Percentiles rank a stretch among this genome's conserved stretches.
Conservation (phyloP, 805 yeast genomes). For the Wickerhamomyces silvicola region DNA sequence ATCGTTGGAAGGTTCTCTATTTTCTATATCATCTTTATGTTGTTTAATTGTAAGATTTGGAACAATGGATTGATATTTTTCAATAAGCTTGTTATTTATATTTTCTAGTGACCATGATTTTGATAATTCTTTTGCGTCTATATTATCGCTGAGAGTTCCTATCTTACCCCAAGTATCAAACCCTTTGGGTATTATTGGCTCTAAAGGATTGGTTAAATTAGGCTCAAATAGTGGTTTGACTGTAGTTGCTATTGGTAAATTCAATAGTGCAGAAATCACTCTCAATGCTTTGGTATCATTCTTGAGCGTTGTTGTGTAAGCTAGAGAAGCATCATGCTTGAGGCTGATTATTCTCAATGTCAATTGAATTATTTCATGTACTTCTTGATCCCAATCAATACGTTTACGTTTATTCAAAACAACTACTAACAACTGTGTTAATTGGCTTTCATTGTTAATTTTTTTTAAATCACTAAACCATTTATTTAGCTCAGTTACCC, state of each 20-base stretch:
- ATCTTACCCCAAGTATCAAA: slow-evolving; percentile 51
- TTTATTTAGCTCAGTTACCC: not conserved
- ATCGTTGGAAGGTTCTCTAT: not conserved
- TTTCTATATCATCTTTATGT: no score
- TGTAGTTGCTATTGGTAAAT: slow-evolving; percentile 3
- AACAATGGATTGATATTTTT: slow-evolving; percentile 14
- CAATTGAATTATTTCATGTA: slow-evolving; percentile 29
- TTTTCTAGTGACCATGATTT: slow-evolving; percentile 23
- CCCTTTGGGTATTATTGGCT: slow-evolving; percentile 37
- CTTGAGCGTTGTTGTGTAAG: slow-evolving; percentile 5
- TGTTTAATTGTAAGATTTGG: slow-evolving; percentile 2
- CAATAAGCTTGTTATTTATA: slow-evolving; percentile 12
- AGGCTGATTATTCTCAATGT: slow-evolving; percentile 18
- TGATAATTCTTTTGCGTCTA: slow-evolving; percentile 22
- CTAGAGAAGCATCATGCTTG: slow-evolving; percentile 5
- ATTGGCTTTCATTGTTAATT: not conserved
- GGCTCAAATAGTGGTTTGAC: slow-evolving; percentile 2
- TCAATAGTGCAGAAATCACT: slow-evolving; percentile 5
- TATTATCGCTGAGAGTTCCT: slow-evolving; percentile 27
- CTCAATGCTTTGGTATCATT: slow-evolving; percentile 2
- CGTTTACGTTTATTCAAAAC: slow-evolving; percentile 6
- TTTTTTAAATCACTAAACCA: slow-evolving; percentile 8
- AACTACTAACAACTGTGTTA: slow-evolving; percentile 3
- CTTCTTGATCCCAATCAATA: slow-evolving; percentile 14
- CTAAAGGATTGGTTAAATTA: slow-evolving; percentile 10